Evolutionary conservation across 768 basidiomycete genomes (phyloP).

Genomic region (Tephrocybe sp.): DNA sequence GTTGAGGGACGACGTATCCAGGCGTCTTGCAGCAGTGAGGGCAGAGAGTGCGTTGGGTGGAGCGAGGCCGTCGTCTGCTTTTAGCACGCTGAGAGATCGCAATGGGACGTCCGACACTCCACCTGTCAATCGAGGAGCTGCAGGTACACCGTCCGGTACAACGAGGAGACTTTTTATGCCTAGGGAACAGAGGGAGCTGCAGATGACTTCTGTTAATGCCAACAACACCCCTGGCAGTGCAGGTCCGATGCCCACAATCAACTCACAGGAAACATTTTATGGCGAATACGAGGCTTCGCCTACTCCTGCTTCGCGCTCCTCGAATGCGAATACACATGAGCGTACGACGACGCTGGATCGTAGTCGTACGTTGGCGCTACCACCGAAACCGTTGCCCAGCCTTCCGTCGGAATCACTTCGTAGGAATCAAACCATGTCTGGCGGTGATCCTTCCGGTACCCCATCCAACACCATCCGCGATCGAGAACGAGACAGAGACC

Average conservation of each 20-base stretch:
- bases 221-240: conserved; percentile 1
- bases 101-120: conserved; percentile 20
- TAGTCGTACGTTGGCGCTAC: conserved; percentile 35
- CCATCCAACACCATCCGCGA: neutral
- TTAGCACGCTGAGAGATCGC: conserved; percentile 24
- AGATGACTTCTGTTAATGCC: conserved; percentile 9
- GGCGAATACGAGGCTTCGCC: conserved; percentile 40
- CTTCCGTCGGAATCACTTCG: conserved; percentile 54
- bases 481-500: conserved; percentile 21
- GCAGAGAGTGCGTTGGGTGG: conserved; percentile 33
- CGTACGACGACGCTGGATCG: conserved; percentile 33
- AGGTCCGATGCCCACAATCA: conserved; percentile 28
- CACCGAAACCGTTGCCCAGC: conserved; percentile 53
- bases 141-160: neutral
- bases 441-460: neutral
- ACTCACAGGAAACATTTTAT: conserved; percentile 43
- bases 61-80: conserved; percentile 33
- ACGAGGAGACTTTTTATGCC: conserved; percentile 57
- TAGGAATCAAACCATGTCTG: conserved; percentile 17
- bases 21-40: conserved; percentile 26
- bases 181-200: conserved; percentile 51
- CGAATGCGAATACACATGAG: neutral
- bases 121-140: conserved; percentile 3
- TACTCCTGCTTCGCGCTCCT: conserved; percentile 37
- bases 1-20: conserved; percentile 47